A percentile compares a stretch with the other conserved stretches of the same genome.
Evolutionary conservation across 306 rosid species (phyloP).

Genomic region (Senna siamea): DNA sequence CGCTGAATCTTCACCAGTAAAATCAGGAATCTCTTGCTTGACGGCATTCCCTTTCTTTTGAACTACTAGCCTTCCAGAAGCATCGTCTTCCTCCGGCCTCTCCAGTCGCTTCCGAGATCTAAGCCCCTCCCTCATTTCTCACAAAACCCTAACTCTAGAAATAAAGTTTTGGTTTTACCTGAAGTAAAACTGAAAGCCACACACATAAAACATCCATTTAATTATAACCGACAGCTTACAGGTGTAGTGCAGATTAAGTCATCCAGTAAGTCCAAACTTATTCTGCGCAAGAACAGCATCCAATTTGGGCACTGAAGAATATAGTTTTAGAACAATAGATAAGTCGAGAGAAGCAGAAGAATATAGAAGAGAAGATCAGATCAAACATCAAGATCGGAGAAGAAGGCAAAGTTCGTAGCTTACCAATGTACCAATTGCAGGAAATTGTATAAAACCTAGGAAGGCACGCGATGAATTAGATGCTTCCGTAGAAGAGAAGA

Average conservation of each 20-base stretch:
- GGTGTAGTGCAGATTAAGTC: constrained; percentile 17
- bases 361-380: constrained; percentile 39
- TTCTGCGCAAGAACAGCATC: not conserved
- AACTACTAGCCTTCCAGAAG: constrained; percentile 34
- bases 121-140: constrained; percentile 74
- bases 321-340: not conserved
- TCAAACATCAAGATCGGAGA: constrained; percentile 44
- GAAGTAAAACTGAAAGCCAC: constrained; percentile 34
- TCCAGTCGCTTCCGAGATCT: constrained; percentile 57
- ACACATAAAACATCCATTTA: constrained; percentile 29
- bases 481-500: constrained; percentile 7
- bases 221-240: constrained; percentile 21
- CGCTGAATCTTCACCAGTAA: constrained; percentile 41
- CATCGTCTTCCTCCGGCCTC: constrained; percentile 34
- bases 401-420: constrained; percentile 16
- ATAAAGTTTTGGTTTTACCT: constrained; percentile 33
- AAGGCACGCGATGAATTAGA: constrained; percentile 20
- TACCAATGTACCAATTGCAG: constrained; percentile 63
- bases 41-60: constrained; percentile 31
- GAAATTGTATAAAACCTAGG: constrained; percentile 35
- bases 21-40: constrained; percentile 34
- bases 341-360: not conserved
- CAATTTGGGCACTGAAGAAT: not conserved
- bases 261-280: not conserved
- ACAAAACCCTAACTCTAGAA: constrained; percentile 45